phyloP scores from a whole-genome alignment of 2,329 filamentous ascomycete species.

The Neonectria ditissima region DNA sequence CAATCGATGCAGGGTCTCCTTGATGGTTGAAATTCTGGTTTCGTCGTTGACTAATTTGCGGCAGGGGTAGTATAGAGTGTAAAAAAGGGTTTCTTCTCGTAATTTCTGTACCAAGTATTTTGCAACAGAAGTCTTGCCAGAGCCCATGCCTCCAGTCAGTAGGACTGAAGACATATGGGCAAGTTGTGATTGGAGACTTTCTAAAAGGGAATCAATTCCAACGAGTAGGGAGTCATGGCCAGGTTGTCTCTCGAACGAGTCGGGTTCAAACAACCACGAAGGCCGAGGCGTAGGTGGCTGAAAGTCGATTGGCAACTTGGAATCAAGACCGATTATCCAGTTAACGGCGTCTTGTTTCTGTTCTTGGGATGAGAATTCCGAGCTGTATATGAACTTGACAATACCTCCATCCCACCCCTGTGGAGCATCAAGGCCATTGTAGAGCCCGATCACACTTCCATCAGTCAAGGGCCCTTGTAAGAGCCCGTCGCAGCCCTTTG shows the following conservation, averaged over 20 bases:
- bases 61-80: conserved; percentile 88
- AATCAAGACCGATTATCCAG: conserved; percentile 85
- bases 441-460: conserved; percentile 78
- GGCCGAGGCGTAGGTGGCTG: conserved; percentile 79
- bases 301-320: conserved; percentile 79
- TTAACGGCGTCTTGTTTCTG: conserved; percentile 61
- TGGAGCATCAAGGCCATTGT: conserved; percentile 64
- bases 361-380: conserved; percentile 52
- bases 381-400: conserved; percentile 74
- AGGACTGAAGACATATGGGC: conserved; percentile 90
- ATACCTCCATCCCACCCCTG: conserved; percentile 86
- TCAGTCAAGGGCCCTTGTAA: conserved; percentile 90
- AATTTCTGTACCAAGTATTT: conserved; percentile 81
- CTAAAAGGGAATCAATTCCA: conserved; percentile 83
- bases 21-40: conserved; percentile 88
- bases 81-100: conserved; percentile 78
- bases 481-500: conserved; percentile 68
- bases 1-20: conserved; percentile 84
- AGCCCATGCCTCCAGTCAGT: conserved; percentile 87
- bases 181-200: conserved; percentile 79
- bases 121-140: conserved; percentile 87
- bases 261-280: conserved; percentile 61
- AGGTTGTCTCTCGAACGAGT: conserved; percentile 66
- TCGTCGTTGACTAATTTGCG: conserved; percentile 91
- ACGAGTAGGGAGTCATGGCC: conserved; percentile 74